Base-by-base conservation (phyloP, 2,329 filamentous ascomycete species). In the Colletotrichum sp. region DNA sequence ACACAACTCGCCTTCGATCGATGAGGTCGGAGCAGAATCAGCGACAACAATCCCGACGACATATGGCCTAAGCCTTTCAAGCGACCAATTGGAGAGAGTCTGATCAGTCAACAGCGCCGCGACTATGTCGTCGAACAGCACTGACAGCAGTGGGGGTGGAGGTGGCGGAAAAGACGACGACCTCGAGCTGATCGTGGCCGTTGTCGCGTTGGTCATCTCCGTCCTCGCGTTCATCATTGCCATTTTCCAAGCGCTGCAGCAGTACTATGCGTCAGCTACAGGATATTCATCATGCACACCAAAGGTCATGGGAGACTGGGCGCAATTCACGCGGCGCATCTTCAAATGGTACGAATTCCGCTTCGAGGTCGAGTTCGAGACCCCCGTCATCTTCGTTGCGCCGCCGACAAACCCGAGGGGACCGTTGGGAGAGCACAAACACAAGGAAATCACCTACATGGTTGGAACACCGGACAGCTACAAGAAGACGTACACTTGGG, bases 331-430 rank as follows among this genome's bases (percentile, higher is more conserved):
- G 9, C 60, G 57, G 6, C 72, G 75, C 28, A 66, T 32, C 16
- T 77, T 75, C 64, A 71, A 71, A n/a, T 75, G 75, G 75, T 52
- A 48, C 15, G 75, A 77, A 32, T 77, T 77, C 8, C 66, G 75
- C 19, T 77, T 75, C 39, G 71, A 77, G 30, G 68, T 77, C 19
- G 66, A 72, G 32, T 77, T 75, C 30, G 67, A 77, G 27, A 68
- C 66, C 1, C 75, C 75, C 15, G 68, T 77, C 28, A 75, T 77
- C 44, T 77, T 75, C 57, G 72, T 74, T n/a, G 72, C 75, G 7
- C 63, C 63, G 1, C 72, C 75, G 22, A 75, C 55, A 22, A 75
- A 75, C 32, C 30, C 13, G 1, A n/a, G 68, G 8, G 72, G 66
- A 2, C 75, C 72, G 0, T 57, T 72, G 28, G 75, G 71, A 11